Conservation (phyloP, 202 grass and related monocot genomes). For the Panicum hallii region DNA sequence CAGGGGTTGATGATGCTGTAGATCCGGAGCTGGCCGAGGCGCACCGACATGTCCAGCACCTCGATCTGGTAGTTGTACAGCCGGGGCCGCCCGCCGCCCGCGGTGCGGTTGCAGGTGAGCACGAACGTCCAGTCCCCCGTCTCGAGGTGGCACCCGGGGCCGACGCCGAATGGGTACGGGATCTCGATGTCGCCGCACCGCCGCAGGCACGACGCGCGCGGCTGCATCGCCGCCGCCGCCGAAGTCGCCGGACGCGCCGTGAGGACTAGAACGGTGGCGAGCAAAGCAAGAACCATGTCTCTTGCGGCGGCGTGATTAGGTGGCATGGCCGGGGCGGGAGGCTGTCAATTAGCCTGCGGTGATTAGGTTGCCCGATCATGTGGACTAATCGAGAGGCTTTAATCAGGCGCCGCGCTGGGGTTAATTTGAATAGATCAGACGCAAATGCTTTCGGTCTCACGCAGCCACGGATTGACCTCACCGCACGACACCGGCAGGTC, state of each 20-base stretch:
- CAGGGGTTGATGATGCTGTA: constrained; percentile 46
- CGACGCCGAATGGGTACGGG: constrained; percentile 66
- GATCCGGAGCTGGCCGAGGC: constrained; percentile 28
- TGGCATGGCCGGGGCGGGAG: neutral
- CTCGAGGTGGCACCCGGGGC: constrained; percentile 51
- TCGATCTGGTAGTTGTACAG: constrained; percentile 50
- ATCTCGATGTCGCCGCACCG: constrained; percentile 53
- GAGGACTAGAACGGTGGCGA: neutral
- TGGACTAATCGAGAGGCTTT: constrained; percentile 15
- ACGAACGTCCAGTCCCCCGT: constrained; percentile 60
- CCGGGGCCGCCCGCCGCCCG: neutral
- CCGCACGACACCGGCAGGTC: neutral
- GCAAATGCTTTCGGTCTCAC: neutral
- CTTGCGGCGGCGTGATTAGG: neutral
- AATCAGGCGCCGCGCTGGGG: neutral
- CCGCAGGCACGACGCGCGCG: constrained; percentile 28
- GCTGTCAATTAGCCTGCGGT: neutral
- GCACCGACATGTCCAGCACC: constrained; percentile 53
- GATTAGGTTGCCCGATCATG: neutral
- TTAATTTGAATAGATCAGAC: constrained; percentile 29
- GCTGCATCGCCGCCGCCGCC: constrained; percentile 41
- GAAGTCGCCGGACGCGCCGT: neutral
- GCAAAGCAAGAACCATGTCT: neutral
- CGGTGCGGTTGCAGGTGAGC: constrained; percentile 50
- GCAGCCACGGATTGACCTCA: constrained; percentile 27